Conservation (phyloP, 495 filamentous ascomycete species). For the Penicillium ochrochloron region DNA sequence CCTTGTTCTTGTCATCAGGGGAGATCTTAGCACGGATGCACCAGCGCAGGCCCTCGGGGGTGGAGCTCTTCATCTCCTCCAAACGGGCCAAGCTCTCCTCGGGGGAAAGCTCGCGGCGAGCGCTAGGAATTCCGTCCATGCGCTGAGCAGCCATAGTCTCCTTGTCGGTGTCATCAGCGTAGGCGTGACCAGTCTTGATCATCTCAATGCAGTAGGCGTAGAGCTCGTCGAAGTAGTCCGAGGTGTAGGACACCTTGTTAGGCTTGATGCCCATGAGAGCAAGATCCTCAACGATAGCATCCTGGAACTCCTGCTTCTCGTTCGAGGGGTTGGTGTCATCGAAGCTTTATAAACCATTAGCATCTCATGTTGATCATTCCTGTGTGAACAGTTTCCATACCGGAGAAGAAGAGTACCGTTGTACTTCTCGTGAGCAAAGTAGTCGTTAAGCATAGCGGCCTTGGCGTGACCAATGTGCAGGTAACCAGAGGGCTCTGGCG, state of each 20-base stretch:
- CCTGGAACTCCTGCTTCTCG: slow-evolving; percentile 90
- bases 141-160: slow-evolving; percentile 83
- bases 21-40: slow-evolving; percentile 92
- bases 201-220: slow-evolving; percentile 77
- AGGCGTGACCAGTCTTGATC: slow-evolving; percentile 84
- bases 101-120: slow-evolving; percentile 72
- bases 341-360: slow-evolving; percentile 45
- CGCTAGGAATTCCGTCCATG: slow-evolving; percentile 73
- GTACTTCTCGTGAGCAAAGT: slow-evolving; percentile 90
- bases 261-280: slow-evolving; percentile 84
- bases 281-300: slow-evolving; percentile 85
- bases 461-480: slow-evolving; percentile 95
- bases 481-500: slow-evolving; percentile 95
- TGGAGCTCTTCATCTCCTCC: slow-evolving; percentile 86
- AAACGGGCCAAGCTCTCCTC: slow-evolving; percentile 82
- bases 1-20: slow-evolving; percentile 80
- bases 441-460: slow-evolving; percentile 89
- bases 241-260: slow-evolving; percentile 77
- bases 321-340: slow-evolving; percentile 95
- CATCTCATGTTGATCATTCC: neutral
- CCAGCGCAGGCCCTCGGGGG: slow-evolving; percentile 74
- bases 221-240: slow-evolving; percentile 88
- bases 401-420: slow-evolving; percentile 80
- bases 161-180: slow-evolving; percentile 87
- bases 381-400: slow-evolving; percentile 5